Evolutionary conservation across 192 early-diverging fungal genomes (phyloP).

Genomic region (Lunasporangiospora selenospora): DNA sequence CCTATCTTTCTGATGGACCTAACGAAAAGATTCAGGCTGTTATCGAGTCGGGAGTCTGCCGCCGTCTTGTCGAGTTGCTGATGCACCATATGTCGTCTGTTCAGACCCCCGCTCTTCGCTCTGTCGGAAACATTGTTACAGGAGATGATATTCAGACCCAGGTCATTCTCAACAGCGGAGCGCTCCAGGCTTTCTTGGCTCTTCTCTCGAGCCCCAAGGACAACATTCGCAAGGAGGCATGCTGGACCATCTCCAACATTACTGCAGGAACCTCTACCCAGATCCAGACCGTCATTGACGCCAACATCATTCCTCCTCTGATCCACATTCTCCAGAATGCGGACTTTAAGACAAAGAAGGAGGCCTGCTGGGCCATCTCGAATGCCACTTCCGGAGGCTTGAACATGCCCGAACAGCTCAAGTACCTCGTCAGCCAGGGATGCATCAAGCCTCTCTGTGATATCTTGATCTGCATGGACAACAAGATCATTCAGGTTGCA

Average conservation of each 20-base stretch:
- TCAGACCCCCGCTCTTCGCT: conserved; percentile 96
- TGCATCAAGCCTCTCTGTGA: conserved; percentile 97
- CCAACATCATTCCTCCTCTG: conserved; percentile 91
- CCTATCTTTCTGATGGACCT: conserved; percentile 96
- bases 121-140: conserved; percentile 99
- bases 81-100: conserved; percentile 87
- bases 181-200: conserved; percentile 77
- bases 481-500: conserved; percentile 97
- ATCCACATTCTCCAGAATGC: conserved; percentile 85
- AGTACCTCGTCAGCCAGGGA: conserved; percentile 90
- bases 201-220: conserved; percentile 92
- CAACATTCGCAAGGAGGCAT: conserved; percentile 97
- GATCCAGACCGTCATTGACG: conserved; percentile 96
- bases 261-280: conserved; percentile 94
- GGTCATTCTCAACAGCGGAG: conserved; percentile 91
- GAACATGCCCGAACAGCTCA: conserved; percentile 91
- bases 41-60: conserved; percentile 93
- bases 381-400: conserved; percentile 97
- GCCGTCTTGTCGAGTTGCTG: conserved; percentile 93
- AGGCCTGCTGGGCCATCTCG: conserved; percentile 99
- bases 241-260: conserved; percentile 99
- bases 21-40: conserved; percentile 99
- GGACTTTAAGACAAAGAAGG: conserved; percentile 99
- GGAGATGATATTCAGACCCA: conserved; percentile 98
- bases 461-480: conserved; percentile 88